These are phyloP conservation scores for Phyllosticta ampelicida DNA, from an alignment of 2,329 filamentous ascomycete species.

Conservation along the genomic window DNA sequence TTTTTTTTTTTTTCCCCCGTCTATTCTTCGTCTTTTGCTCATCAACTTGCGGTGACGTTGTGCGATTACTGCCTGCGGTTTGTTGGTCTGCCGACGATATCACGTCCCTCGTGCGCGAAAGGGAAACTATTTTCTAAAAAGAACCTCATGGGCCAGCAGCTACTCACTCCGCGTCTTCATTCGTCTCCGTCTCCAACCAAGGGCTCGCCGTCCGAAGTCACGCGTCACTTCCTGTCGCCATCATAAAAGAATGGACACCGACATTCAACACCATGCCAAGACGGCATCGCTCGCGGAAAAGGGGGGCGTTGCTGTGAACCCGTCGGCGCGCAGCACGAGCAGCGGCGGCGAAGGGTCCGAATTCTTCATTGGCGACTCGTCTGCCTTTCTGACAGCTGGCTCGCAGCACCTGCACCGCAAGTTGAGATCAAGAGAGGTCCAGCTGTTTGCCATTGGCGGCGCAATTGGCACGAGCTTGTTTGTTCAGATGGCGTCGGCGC, in stretches of 20 bases:
- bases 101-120: too few species aligned
- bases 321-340: not conserved
- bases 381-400: not conserved
- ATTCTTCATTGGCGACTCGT: not conserved
- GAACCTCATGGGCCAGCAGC: too few species aligned
- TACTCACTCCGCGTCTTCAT: too few species aligned
- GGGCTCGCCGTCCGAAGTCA: not conserved
- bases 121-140: too few species aligned
- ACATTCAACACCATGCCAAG: not conserved
- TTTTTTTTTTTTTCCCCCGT: too few species aligned
- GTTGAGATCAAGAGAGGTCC: not conserved
- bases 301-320: not conserved
- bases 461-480: slow-evolving; percentile 4
- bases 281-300: not conserved
- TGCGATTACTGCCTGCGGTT: too few species aligned
- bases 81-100: too few species aligned
- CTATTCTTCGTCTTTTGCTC: too few species aligned
- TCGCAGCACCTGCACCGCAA: slow-evolving; percentile 5
- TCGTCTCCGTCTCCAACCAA: not conserved
- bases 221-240: not conserved
- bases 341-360: not conserved
- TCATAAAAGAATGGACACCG: not conserved
- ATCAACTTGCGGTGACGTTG: too few species aligned
- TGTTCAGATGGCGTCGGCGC: slow-evolving; percentile 6
- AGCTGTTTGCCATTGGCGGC: slow-evolving; percentile 5